Percentiles rank a stretch among this genome's conserved stretches.
Conservation (phyloP, 2,329 filamentous ascomycete species). For the Chalara sp. region DNA sequence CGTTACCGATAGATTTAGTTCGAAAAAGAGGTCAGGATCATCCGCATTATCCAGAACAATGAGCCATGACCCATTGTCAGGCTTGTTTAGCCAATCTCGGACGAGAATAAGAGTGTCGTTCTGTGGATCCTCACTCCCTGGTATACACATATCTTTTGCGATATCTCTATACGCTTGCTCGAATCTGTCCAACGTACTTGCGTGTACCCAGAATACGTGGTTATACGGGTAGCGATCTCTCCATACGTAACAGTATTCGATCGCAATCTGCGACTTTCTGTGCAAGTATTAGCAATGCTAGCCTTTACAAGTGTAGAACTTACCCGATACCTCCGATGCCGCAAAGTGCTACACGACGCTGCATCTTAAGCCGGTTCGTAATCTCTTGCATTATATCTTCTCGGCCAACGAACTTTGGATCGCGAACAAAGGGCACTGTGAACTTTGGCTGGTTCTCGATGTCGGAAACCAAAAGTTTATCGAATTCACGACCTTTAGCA, state of each 20-base stretch:
- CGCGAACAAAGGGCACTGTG: constrained; percentile 9
- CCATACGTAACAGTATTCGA: constrained; percentile 13
- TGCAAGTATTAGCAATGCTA: neutral
- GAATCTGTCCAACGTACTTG: constrained; percentile 6
- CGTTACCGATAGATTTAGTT: neutral
- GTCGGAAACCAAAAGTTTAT: neutral
- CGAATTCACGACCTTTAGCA: neutral
- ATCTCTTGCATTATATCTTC: constrained; percentile 8
- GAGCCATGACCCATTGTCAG: constrained; percentile 13
- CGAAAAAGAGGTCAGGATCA: constrained; percentile 8
- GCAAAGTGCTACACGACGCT: constrained; percentile 6
- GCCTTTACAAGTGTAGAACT: constrained; percentile 19
- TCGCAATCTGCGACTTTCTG: constrained; percentile 15
- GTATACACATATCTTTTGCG: constrained; percentile 7
- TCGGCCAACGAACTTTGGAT: constrained; percentile 11
- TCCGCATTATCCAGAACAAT: constrained; percentile 19
- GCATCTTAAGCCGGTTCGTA: constrained; percentile 1
- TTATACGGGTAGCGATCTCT: constrained; percentile 2
- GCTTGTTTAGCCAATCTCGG: constrained; percentile 13
- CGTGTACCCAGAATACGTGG: constrained; percentile 16
- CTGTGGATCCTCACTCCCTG: constrained; percentile 6
- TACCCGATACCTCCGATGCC: constrained; percentile 17
- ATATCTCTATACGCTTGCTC: constrained; percentile 14
- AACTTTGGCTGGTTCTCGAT: neutral
- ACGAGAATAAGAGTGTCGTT: constrained; percentile 1